Evolutionary conservation across 2,329 filamentous ascomycete species (phyloP), one percentile per base, ranked within the genome.

Genomic region (Aspergillus fijiensis): DNA sequence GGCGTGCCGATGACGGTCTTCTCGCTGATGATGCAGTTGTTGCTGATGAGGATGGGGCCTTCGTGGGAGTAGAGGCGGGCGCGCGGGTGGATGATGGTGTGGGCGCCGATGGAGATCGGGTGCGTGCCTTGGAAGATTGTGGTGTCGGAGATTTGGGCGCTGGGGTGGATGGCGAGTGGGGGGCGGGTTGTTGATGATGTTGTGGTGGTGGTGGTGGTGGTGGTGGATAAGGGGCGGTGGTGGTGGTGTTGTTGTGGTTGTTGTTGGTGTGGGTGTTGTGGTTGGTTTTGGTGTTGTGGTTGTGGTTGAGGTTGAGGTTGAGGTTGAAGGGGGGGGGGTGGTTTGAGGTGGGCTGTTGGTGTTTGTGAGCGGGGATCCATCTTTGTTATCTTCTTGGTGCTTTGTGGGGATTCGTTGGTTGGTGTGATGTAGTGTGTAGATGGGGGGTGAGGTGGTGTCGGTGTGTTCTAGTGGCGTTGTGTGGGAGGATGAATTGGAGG

Each of bases 31-130:
- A 96, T 89, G 69, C 90, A 95, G 55, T 89, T 87, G 60, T 91
- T 87, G 27, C 93, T 92, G 61, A 96, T 85, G 29, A 87, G 87
- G 66, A 98, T 87, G 49, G 92, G 88, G 4, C 92, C 92, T 55
- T 89, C 83, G 59, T 87, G 87, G 9, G 94, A 89, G 69, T 92
- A 90, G 59, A 97, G 84, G 63, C 88, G 87, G 16, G 88, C 86
- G 52, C 93, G 90, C 1, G 95, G 93, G 70, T 98, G 94, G n/a
- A 99, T 79, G 6, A 97, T 85, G 3, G 87, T 88, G 70, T 92
- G 88, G 25, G 90, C 83, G 59, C 88, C 88, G 63, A 98, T 87
- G 49, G 86, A 88, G 64, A 99, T 91, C 1, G 87, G 88, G 72
- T 96, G 85, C 2, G 85, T 87, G 64, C 95, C 95, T 58, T 78